Evolutionary conservation across 169 alveolate genomes (phyloP), one percentile per base, ranked within the genome.

Genomic region (Theileria equi): DNA sequence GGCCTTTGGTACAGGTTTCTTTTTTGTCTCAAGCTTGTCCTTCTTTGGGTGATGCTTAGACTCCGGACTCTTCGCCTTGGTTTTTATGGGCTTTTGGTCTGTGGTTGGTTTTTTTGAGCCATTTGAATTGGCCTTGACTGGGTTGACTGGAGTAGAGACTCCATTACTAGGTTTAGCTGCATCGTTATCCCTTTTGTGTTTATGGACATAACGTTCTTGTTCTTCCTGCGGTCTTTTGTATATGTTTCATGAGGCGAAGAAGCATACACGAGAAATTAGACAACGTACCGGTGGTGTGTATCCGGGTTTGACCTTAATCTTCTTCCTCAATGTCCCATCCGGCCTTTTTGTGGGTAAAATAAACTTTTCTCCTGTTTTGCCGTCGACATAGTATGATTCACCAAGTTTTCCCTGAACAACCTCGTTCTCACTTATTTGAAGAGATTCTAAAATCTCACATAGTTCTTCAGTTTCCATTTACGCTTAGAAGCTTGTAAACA

Each of bases 271-370:
- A 31, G 19, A 11, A 8, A 4, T 4, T 29, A 23, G 11, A 21
- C 1, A 17, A 36, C 59, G 38, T 57, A 85, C 91, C 80, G 62
- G 89, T 2, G 89, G 91, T 69, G 78, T 72, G 29, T 85, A 85
- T 38, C 88, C 91, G 4, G 91, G 81, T 28, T 82, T 68, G 1
- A 85, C 88, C 34, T 80, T 79, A 38, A 85, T 85, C 23, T 63
- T 80, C 47, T 66, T 70, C 16, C 91, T 79, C 35, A 50, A 66
- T 21, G 83, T 71, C n/a, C 91, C 91, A 69, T 85, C 91, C 67
- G 80, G 67, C 26, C 91, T 61, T 34, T 61, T 76, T 26, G 89
- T 52, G 8, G 87, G 89, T 36, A 70, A 73, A 28, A 85, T 81
- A 54, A 48, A 74, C 31, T 62, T 81, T n/a, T 63, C 89, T 26